Evolutionary conservation across 352 stramenopile species (phyloP).

Genomic region (Blastocystis sp.): DNA sequence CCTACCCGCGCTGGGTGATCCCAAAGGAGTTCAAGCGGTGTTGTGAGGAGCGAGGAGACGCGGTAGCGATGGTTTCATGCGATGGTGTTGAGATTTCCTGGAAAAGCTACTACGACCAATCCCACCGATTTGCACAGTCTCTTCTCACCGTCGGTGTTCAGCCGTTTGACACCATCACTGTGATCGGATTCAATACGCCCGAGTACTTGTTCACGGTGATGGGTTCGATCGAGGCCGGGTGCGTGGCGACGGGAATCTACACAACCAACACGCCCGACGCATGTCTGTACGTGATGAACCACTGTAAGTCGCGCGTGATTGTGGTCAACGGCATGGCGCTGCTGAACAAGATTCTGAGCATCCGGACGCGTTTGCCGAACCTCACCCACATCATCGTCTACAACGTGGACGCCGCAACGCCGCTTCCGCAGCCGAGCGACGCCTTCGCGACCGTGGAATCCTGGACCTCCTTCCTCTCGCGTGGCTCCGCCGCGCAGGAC

Average conservation of each 20-base stretch:
- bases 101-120: conserved; percentile 66
- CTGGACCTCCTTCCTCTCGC: conserved; percentile 24
- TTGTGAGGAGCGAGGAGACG: background rate
- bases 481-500: conserved; percentile 64
- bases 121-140: conserved; percentile 69
- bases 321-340: conserved; percentile 71
- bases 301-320: conserved; percentile 71
- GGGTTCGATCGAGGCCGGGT: conserved; percentile 73
- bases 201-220: conserved; percentile 75
- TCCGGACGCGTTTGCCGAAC: conserved; percentile 61
- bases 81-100: conserved; percentile 39
- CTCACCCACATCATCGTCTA: conserved; percentile 50
- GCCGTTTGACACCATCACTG: conserved; percentile 71
- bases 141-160: conserved; percentile 69
- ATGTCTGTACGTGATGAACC: conserved; percentile 73
- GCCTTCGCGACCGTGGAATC: background rate
- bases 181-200: conserved; percentile 78
- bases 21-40: background rate
- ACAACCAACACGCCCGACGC: conserved; percentile 74
- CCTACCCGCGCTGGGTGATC: background rate
- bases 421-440: background rate
- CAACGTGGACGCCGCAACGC: background rate
- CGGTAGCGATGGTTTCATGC: background rate
- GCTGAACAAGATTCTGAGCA: conserved; percentile 67
- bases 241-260: conserved; percentile 75